Conservation (phyloP, 2,329 filamentous ascomycete genomes). For the Botrytis paeoniae region DNA sequence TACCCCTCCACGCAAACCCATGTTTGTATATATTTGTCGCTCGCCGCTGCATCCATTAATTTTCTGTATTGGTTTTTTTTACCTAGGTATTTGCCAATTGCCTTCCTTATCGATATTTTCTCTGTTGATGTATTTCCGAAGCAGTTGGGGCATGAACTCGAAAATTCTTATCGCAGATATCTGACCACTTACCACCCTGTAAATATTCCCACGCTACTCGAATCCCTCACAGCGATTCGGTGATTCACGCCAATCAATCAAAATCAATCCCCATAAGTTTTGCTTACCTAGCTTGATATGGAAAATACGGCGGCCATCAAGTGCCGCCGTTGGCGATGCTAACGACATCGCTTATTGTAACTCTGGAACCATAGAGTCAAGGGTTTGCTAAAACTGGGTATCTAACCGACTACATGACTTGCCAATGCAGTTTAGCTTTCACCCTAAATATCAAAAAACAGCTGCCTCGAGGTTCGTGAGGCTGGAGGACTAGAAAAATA, state of each 20-base stretch:
- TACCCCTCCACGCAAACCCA: conserved; percentile 18
- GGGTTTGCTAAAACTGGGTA: neutral
- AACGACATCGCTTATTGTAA: conserved; percentile 12
- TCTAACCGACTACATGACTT: conserved; percentile 13
- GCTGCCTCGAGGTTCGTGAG: neutral
- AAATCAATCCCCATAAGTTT: no score
- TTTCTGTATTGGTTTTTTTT: neutral
- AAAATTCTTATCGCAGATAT: conserved; percentile 2
- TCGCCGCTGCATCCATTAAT: conserved; percentile 10
- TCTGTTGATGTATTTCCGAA: neutral
- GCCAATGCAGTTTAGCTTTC: neutral
- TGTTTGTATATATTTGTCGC: conserved; percentile 6
- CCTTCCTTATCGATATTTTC: neutral
- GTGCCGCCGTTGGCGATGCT: conserved; percentile 8
- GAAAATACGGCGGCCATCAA: neutral
- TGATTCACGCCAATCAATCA: neutral
- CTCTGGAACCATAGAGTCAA: conserved; percentile 5
- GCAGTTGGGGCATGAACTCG: neutral
- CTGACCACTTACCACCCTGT: neutral
- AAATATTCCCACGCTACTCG: neutral
- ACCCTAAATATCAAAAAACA: neutral
- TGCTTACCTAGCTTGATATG: neutral
- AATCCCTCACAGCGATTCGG: neutral
- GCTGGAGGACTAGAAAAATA: conserved; percentile 1
- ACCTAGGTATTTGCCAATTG: neutral